Conservation (phyloP, 805 yeast species). For the Myxozyma nipponensis region DNA sequence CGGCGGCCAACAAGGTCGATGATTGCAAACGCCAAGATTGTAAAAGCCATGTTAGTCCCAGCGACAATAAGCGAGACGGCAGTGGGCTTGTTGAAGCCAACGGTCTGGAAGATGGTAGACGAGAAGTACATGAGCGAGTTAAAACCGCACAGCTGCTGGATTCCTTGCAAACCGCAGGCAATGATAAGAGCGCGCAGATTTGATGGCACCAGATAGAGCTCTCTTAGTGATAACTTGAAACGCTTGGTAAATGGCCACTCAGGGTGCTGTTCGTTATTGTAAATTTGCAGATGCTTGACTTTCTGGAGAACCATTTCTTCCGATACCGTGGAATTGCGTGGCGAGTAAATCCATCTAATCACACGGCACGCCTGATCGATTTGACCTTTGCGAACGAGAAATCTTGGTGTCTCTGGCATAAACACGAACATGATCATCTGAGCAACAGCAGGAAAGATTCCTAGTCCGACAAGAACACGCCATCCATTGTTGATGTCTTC, state of each 20-base stretch:
- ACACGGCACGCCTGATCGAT: slow-evolving; percentile 64
- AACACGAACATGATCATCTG: slow-evolving; percentile 76
- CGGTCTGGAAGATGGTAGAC: slow-evolving; percentile 84
- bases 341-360: slow-evolving; percentile 53
- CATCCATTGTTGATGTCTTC: slow-evolving; percentile 74
- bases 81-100: slow-evolving; percentile 85
- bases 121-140: slow-evolving; percentile 95
- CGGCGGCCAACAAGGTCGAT: slow-evolving; percentile 90
- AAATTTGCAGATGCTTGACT: slow-evolving; percentile 53
- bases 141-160: slow-evolving; percentile 96
- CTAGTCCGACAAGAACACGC: slow-evolving; percentile 87
- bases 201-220: slow-evolving; percentile 42
- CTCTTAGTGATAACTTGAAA: slow-evolving; percentile 33
- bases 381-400: slow-evolving; percentile 66
- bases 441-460: slow-evolving; percentile 77
- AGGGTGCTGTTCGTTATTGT: slow-evolving; percentile 21
- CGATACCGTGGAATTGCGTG: slow-evolving; percentile 46
- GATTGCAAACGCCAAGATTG: slow-evolving; percentile 76
- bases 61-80: slow-evolving; percentile 92
- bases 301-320: slow-evolving; percentile 62
- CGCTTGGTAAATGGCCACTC: slow-evolving; percentile 17
- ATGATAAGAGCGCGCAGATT: slow-evolving; percentile 85
- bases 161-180: slow-evolving; percentile 91
- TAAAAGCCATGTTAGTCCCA: slow-evolving; percentile 89
- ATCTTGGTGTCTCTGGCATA: slow-evolving; percentile 95